phyloP scores from a whole-genome alignment of 2,329 filamentous ascomycete genomes.

The Monilinia fructicola region DNA sequence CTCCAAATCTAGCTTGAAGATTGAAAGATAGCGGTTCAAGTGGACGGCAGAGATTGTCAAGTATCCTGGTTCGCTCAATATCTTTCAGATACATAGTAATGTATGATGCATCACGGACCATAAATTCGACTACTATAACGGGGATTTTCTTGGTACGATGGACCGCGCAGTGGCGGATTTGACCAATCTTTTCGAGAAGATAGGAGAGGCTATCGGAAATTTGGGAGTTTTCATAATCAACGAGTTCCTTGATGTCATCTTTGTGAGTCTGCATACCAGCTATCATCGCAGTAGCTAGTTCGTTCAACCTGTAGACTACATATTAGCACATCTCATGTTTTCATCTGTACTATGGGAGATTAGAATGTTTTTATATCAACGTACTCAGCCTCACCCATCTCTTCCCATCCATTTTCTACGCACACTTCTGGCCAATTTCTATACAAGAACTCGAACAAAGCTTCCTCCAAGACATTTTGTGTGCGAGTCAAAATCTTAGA shows the following conservation, averaged over 20 bases:
- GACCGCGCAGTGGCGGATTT: constrained; percentile 7
- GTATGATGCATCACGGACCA: constrained; percentile 6
- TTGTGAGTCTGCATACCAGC: neutral
- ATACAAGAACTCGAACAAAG: constrained; percentile 5
- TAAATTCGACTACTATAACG: neutral
- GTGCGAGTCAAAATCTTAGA: neutral
- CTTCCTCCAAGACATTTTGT: constrained; percentile 10
- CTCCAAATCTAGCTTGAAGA: constrained; percentile 7
- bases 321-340: neutral
- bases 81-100: neutral
- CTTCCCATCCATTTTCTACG: constrained; percentile 16
- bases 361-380: neutral
- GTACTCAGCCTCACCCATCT: constrained; percentile 6
- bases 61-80: neutral
- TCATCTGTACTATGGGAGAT: neutral
- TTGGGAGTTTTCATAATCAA: neutral
- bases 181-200: constrained; percentile 3
- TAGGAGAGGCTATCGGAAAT: neutral
- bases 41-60: neutral
- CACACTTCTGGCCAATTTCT: neutral
- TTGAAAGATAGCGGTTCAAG: neutral
- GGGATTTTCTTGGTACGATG: constrained; percentile 17
- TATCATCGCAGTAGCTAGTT: constrained; percentile 1
- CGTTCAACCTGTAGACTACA: neutral
- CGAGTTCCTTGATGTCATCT: neutral